Percentiles rank a stretch among this genome's conserved stretches.
These are phyloP conservation scores for Daldinia decipiens DNA, from an alignment of 495 filamentous ascomycete genomes.

Conservation along the genomic window DNA sequence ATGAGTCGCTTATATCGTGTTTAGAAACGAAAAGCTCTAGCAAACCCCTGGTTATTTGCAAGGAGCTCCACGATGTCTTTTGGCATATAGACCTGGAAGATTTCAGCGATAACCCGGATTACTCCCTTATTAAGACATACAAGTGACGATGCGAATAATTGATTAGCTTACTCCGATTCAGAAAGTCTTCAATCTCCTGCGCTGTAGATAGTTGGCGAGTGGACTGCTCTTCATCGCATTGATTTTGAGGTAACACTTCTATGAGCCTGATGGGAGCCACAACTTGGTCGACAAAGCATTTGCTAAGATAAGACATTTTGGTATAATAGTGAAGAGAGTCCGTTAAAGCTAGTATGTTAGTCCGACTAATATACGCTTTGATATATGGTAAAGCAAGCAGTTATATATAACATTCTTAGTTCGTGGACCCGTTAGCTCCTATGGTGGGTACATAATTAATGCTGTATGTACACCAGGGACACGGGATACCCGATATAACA, in stretches of 20 bases:
- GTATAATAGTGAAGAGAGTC: neutral
- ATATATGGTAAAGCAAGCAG: neutral
- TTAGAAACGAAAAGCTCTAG: constrained; percentile 48
- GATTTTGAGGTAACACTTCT: constrained; percentile 35
- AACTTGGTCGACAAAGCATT: constrained; percentile 42
- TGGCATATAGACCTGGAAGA: constrained; percentile 56
- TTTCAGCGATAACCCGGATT: constrained; percentile 8
- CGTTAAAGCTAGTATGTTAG: neutral
- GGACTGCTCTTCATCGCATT: constrained; percentile 5
- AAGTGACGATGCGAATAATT: constrained; percentile 46
- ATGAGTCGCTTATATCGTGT: constrained; percentile 44
- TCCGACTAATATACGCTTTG: neutral
- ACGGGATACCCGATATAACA: neutral
- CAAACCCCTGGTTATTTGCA: constrained; percentile 52
- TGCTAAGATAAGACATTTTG: constrained; percentile 42
- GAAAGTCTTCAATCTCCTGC: constrained; percentile 26
- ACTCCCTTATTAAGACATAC: constrained; percentile 36
- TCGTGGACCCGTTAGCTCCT: no score
- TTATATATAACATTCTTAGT: no score
- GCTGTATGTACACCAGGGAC: neutral
- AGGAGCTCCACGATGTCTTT: constrained; percentile 54
- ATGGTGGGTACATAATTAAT: no score
- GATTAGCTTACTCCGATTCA: constrained; percentile 12
- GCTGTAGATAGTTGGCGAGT: constrained; percentile 21
- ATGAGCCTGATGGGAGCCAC: constrained; percentile 42